Evolutionary conservation across 2,329 filamentous ascomycete genomes (phyloP).

Genomic region (Colletotrichum sp.): DNA sequence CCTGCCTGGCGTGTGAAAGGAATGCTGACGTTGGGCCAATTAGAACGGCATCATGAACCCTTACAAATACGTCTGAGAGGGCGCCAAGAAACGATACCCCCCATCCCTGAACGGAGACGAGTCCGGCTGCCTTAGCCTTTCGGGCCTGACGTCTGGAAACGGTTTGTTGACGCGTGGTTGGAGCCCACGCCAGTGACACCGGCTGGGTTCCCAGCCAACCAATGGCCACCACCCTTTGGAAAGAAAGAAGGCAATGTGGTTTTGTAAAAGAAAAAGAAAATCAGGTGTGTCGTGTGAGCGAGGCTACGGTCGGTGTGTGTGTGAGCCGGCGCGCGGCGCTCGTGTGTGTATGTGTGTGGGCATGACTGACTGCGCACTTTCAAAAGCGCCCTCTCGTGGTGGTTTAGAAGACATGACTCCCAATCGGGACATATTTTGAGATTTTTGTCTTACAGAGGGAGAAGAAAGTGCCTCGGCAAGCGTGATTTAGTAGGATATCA

Average conservation of each 20-base stretch:
- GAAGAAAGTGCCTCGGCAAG: not conserved
- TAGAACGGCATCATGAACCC: slow-evolving; percentile 99
- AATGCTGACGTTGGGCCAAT: slow-evolving; percentile 19
- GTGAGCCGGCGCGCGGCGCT: not conserved
- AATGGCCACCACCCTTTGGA: not conserved
- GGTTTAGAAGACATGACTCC: not conserved
- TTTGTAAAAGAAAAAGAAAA: not conserved
- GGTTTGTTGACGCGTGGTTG: not conserved
- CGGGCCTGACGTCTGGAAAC: not conserved
- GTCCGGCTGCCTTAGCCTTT: not conserved
- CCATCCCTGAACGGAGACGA: not conserved
- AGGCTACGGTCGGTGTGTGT: not conserved
- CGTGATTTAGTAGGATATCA: not conserved
- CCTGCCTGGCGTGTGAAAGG: slow-evolving; percentile 17
- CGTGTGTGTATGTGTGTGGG: not conserved
- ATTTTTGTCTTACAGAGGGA: not conserved
- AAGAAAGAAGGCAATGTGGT: not conserved
- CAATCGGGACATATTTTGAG: slow-evolving; percentile 13
- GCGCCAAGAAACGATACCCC: slow-evolving; percentile 7
- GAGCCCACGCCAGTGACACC: not conserved
- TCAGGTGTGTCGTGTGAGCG: not conserved
- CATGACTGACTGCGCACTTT: not conserved
- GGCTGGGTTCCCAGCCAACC: not conserved
- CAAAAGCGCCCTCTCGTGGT: not conserved
- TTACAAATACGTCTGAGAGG: slow-evolving; percentile 84